Conservation (phyloP, 2,329 filamentous ascomycete species). For the Colletotrichum cereale region DNA sequence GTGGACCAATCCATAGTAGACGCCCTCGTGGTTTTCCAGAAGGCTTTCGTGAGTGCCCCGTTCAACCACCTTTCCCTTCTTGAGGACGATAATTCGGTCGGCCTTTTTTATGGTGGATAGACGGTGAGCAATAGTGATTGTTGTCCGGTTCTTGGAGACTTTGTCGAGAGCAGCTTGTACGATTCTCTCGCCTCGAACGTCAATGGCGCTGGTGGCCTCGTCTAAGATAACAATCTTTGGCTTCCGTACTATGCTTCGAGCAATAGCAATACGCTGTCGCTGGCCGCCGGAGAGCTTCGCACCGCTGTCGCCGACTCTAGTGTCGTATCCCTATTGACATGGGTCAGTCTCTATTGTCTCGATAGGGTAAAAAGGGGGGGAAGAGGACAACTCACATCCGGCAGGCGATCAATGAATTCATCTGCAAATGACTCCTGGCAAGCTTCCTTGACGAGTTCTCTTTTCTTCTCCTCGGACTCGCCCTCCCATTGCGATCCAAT, state of each 20-base stretch:
- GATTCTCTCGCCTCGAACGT: conserved; percentile 66
- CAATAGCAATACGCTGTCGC: conserved; percentile 84
- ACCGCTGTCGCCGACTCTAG: conserved; percentile 68
- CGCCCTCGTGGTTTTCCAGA: conserved; percentile 68
- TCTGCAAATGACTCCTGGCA: conserved; percentile 77
- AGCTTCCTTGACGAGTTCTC: conserved; percentile 71
- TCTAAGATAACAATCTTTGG: conserved; percentile 81
- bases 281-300: conserved; percentile 87
- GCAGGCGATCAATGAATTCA: conserved; percentile 75
- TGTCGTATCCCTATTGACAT: conserved; percentile 71
- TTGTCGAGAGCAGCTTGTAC: conserved; percentile 75
- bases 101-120: conserved; percentile 82
- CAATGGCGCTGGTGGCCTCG: conserved; percentile 79
- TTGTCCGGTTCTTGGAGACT: conserved; percentile 73
- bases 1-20: conserved; percentile 77
- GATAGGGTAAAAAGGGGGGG: conserved; percentile 3
- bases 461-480: conserved; percentile 67
- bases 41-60: conserved; percentile 81
- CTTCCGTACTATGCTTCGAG: conserved; percentile 78
- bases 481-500: conserved; percentile 65
- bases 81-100: conserved; percentile 82
- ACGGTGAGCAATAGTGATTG: conserved; percentile 80
- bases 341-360: not conserved
- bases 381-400: conserved; percentile 55
- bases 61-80: conserved; percentile 78